Percentiles rank a stretch among this genome's conserved stretches.
phyloP scores from a whole-genome alignment of 345 rosid genomes.

The Melastoma malabathricum region DNA sequence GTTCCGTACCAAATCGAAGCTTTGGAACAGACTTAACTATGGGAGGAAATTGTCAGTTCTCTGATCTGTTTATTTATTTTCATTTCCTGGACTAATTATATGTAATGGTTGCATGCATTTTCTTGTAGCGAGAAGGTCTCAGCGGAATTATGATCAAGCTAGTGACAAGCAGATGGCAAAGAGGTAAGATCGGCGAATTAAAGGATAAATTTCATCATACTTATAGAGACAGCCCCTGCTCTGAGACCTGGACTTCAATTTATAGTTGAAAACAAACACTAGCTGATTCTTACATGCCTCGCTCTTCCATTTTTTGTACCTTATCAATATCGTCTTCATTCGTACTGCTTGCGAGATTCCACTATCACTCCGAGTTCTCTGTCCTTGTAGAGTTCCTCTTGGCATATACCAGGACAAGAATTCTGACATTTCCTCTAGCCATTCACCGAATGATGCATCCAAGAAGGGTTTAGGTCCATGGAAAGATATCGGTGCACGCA shows the following conservation, averaged over 20 bases:
- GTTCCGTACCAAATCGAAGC: constrained; percentile 40
- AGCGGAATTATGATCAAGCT: constrained; percentile 23
- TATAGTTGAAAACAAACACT: no score
- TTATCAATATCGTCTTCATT: background rate
- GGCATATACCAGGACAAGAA: constrained; percentile 47
- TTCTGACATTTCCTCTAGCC: constrained; percentile 15
- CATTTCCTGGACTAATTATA: no score
- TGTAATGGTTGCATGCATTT: background rate
- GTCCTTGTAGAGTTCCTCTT: constrained; percentile 33
- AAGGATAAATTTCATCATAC: no score
- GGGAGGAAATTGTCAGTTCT: constrained; percentile 47
- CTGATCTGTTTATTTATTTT: constrained; percentile 1
- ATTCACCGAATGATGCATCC: constrained; percentile 24
- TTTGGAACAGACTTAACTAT: constrained; percentile 65
- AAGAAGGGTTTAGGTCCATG: constrained; percentile 40
- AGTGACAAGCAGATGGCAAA: constrained; percentile 36
- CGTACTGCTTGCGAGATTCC: background rate
- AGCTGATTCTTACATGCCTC: no score
- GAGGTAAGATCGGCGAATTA: constrained; percentile 18
- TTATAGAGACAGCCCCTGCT: no score
- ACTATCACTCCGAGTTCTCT: background rate
- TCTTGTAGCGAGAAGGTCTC: constrained; percentile 34
- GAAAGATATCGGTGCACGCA: constrained; percentile 52
- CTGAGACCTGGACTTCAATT: no score
- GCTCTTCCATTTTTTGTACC: background rate